Evolutionary conservation across 139 green algal species (phyloP).

Genomic region (Picochlorum sp.): DNA sequence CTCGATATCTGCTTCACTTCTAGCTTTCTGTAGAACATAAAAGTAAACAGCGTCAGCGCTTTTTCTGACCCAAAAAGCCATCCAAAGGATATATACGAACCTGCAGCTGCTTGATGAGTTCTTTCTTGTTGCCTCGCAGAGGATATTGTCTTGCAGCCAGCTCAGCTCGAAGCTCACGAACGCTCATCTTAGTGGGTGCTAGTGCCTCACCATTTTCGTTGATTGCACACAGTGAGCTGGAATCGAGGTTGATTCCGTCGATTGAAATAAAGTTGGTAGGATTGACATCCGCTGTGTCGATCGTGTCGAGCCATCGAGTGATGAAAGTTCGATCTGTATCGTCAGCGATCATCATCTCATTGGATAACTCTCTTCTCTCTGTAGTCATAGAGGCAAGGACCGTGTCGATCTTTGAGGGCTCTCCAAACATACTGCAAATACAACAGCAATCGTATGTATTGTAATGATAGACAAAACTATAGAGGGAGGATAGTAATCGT

Average conservation of each 20-base stretch:
- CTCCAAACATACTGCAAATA: constrained; percentile 1
- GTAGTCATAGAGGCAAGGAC: background rate
- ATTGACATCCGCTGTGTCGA: background rate
- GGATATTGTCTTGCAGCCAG: background rate
- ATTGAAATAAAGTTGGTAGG: background rate
- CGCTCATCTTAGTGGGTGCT: constrained; percentile 4
- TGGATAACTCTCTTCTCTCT: background rate
- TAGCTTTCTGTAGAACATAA: background rate
- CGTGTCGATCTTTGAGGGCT: constrained; percentile 1
- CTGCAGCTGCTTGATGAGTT: background rate
- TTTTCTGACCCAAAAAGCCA: background rate
- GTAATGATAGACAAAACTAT: no score
- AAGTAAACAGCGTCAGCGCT: background rate
- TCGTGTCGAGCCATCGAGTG: background rate
- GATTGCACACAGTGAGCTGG: background rate
- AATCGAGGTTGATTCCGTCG: constrained; percentile 3
- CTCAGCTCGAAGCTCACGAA: constrained; percentile 11
- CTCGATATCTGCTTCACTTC: background rate
- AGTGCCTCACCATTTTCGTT: background rate
- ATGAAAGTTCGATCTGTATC: constrained; percentile 2
- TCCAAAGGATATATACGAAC: background rate
- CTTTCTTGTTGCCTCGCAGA: constrained; percentile 6
- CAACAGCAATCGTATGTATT: background rate
- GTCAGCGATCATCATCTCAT: background rate
- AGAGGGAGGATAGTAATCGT: background rate